These are phyloP conservation scores for Annulohypoxylon bovei DNA, from an alignment of 495 filamentous ascomycete species.

Conservation along the genomic window DNA sequence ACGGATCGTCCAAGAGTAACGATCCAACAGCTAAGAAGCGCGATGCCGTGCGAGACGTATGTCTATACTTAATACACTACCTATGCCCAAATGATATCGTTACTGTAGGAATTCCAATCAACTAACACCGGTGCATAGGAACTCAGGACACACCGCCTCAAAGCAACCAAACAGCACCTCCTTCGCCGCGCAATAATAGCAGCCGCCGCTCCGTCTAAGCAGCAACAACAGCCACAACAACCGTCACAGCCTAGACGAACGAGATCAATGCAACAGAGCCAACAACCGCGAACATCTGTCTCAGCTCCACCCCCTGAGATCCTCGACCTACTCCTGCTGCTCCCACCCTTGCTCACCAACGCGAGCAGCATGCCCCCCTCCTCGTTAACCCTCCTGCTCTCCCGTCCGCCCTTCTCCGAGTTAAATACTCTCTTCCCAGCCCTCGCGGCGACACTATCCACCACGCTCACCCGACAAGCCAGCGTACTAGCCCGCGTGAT, in stretches of 20 bases:
- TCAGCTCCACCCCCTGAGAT: conserved; percentile 45
- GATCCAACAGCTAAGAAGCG: conserved; percentile 63
- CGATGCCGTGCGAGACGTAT: conserved; percentile 62
- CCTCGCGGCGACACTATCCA: conserved; percentile 53
- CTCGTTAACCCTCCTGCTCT: conserved; percentile 49
- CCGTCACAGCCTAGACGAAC: conserved; percentile 45
- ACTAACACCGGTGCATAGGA: conserved; percentile 42
- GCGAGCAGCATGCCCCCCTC: conserved; percentile 32
- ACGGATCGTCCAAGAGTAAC: conserved; percentile 67
- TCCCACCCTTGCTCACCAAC: conserved; percentile 51
- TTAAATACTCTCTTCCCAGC: conserved; percentile 53
- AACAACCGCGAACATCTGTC: conserved; percentile 26
- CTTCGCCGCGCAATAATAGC: conserved; percentile 53
- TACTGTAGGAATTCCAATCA: neutral
- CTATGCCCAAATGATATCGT: neutral
- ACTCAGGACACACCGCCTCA: conserved; percentile 53
- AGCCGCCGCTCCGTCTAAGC: conserved; percentile 39
- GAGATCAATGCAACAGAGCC: conserved; percentile 31
- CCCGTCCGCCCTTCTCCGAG: conserved; percentile 53
- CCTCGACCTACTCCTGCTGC: conserved; percentile 55
- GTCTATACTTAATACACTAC: conserved; percentile 1
- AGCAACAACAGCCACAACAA: conserved; percentile 45
- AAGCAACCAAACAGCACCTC: conserved; percentile 52
- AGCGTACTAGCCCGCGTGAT: conserved; percentile 56
- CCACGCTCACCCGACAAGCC: conserved; percentile 51